Evolutionary conservation across 805 yeast species (phyloP).

Genomic region (Candida saitoana): DNA sequence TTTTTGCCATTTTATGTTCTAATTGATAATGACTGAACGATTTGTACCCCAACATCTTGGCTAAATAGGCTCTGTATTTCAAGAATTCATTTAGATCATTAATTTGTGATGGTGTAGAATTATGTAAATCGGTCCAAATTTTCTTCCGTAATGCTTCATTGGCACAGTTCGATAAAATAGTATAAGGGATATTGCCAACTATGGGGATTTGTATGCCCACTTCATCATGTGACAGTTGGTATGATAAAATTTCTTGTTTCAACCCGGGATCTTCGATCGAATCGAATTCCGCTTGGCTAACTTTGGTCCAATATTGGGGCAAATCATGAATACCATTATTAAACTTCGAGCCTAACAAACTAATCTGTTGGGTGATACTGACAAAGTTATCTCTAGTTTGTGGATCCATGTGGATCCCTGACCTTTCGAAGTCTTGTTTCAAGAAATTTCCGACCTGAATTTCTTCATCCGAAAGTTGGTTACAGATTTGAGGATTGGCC

Average conservation of each 20-base stretch:
- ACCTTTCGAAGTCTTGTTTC: conserved; percentile 79
- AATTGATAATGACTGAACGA: conserved; percentile 79
- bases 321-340: conserved; percentile 42
- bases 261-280: conserved; percentile 18
- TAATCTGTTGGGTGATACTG: conserved; percentile 71
- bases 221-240: conserved; percentile 15
- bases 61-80: conserved; percentile 62
- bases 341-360: conserved; percentile 77
- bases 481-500: conserved; percentile 26
- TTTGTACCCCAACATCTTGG: conserved; percentile 64
- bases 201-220: conserved; percentile 27
- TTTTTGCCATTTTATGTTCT: conserved; percentile 84
- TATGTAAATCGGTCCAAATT: conserved; percentile 73
- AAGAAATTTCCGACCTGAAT: conserved; percentile 75
- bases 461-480: conserved; percentile 64
- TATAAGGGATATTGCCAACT: conserved; percentile 61
- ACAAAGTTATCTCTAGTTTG: conserved; percentile 67
- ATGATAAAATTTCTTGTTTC: conserved; percentile 21
- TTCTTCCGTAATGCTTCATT: conserved; percentile 55
- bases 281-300: conserved; percentile 28
- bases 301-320: conserved; percentile 34
- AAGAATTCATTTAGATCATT: conserved; percentile 54
- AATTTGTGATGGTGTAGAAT: conserved; percentile 62
- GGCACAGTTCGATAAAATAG: conserved; percentile 56
- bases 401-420: conserved; percentile 80